Evolutionary conservation across 805 yeast species (phyloP).

Genomic region (Torulaspora microellipsoides): DNA sequence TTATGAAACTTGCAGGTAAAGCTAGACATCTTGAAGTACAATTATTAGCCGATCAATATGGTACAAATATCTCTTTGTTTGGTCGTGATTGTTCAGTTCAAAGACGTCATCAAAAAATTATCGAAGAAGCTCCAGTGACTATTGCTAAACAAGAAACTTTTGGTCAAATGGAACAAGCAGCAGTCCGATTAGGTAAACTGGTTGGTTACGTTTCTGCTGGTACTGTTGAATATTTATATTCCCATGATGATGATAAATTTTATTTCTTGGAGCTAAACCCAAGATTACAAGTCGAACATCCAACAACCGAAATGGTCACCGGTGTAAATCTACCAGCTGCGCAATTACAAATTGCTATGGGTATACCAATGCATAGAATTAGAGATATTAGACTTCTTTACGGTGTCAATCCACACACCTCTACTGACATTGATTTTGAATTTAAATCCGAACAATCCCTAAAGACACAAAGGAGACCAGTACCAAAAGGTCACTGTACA

Average conservation of each 20-base stretch:
- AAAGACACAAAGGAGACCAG: slow-evolving; percentile 83
- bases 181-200: slow-evolving; percentile 91
- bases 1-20: slow-evolving; percentile 94
- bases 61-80: slow-evolving; percentile 92
- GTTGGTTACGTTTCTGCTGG: slow-evolving; percentile 99
- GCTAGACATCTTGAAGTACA: slow-evolving; percentile 99
- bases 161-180: slow-evolving; percentile 91
- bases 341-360: slow-evolving; percentile 98
- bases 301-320: slow-evolving; percentile 98
- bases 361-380: slow-evolving; percentile 93
- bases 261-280: slow-evolving; percentile 97
- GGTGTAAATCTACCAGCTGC: slow-evolving; percentile 99
- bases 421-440: slow-evolving; percentile 86
- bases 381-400: slow-evolving; percentile 87
- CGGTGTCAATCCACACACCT: slow-evolving; percentile 93
- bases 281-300: slow-evolving; percentile 99
- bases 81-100: slow-evolving; percentile 99
- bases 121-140: slow-evolving; percentile 99
- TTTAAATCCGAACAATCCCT: slow-evolving; percentile 69
- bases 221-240: slow-evolving; percentile 95
- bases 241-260: slow-evolving; percentile 89
- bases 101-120: slow-evolving; percentile 98
- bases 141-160: slow-evolving; percentile 85
- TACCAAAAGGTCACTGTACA: slow-evolving; percentile 97
- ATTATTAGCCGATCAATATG: slow-evolving; percentile 95